These are phyloP conservation scores for Termitomyces sp. DNA, from an alignment of 768 basidiomycete genomes.

Conservation along the genomic window DNA sequence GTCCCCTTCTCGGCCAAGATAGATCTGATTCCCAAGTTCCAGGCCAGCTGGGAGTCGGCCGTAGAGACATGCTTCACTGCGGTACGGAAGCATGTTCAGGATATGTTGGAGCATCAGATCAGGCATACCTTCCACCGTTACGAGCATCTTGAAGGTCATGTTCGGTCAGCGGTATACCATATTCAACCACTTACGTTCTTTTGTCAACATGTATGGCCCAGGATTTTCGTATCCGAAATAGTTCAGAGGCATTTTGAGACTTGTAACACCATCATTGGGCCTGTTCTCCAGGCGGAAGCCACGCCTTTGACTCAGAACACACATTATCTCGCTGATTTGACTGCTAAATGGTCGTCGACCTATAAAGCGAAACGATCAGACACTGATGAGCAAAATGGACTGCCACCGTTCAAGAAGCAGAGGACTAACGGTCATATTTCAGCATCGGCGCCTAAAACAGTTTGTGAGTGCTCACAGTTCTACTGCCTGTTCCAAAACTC, in stretches of 20 bases:
- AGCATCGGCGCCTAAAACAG: neutral
- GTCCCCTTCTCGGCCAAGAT: slow-evolving; percentile 35
- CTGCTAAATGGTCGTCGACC: slow-evolving; percentile 32
- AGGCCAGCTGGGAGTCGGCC: slow-evolving; percentile 27
- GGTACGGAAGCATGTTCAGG: slow-evolving; percentile 25
- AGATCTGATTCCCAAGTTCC: slow-evolving; percentile 28
- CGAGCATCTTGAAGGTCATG: slow-evolving; percentile 26
- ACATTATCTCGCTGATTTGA: slow-evolving; percentile 31
- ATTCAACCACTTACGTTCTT: neutral
- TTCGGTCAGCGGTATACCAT: slow-evolving; percentile 30
- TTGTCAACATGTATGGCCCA: neutral
- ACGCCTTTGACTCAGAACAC: slow-evolving; percentile 41
- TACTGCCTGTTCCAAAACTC: neutral
- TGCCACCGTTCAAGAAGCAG: slow-evolving; percentile 7
- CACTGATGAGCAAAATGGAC: slow-evolving; percentile 7
- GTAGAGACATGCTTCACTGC: slow-evolving; percentile 22
- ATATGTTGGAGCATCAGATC: slow-evolving; percentile 27
- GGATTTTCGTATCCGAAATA: slow-evolving; percentile 20
- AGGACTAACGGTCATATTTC: neutral
- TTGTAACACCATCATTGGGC: slow-evolving; percentile 23
- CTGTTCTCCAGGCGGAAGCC: slow-evolving; percentile 32
- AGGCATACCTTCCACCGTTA: slow-evolving; percentile 39
- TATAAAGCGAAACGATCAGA: slow-evolving; percentile 31
- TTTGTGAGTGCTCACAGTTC: neutral
- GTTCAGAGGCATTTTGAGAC: slow-evolving; percentile 17